Evolutionary conservation across 148 eudicot species (phyloP).

Genomic region (Oxyria digyna): DNA sequence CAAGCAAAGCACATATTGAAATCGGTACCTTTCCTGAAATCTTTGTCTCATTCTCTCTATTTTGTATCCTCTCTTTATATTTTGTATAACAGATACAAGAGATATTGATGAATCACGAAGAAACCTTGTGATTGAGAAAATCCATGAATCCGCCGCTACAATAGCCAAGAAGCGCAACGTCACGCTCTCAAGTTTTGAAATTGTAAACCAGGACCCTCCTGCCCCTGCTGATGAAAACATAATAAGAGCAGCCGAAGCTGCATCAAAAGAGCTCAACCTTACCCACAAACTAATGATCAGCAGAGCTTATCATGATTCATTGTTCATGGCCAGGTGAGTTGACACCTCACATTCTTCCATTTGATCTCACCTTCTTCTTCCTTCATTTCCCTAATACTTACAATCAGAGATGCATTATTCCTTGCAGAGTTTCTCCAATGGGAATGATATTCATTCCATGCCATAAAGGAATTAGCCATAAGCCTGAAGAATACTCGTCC

Average conservation of each 20-base stretch:
- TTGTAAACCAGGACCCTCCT: conserved; percentile 94
- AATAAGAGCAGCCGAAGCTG: conserved; percentile 65
- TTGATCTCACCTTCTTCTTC: background rate
- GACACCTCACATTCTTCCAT: background rate
- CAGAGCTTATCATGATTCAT: conserved; percentile 96
- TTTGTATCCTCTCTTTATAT: background rate
- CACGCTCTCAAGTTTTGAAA: conserved; percentile 58
- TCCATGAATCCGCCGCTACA: conserved; percentile 55
- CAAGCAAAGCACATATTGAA: conserved; percentile 90
- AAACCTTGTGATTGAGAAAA: conserved; percentile 64
- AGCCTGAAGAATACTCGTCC: conserved; percentile 83
- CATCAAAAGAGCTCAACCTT: conserved; percentile 60
- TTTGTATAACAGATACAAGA: conserved; percentile 47
- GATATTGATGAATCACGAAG: conserved; percentile 82
- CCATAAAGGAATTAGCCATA: conserved; percentile 92
- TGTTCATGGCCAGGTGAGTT: conserved; percentile 90
- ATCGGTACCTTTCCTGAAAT: conserved; percentile 39
- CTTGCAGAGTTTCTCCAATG: conserved; percentile 86
- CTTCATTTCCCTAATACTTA: background rate
- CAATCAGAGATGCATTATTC: conserved; percentile 1
- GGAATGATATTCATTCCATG: conserved; percentile 99
- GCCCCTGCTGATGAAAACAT: conserved; percentile 62
- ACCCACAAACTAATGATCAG: conserved; percentile 81
- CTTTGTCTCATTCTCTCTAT: background rate
- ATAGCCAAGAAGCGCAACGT: conserved; percentile 73